Conservation (phyloP, 148 eudicot genomes). For the Limonium bicolor region DNA sequence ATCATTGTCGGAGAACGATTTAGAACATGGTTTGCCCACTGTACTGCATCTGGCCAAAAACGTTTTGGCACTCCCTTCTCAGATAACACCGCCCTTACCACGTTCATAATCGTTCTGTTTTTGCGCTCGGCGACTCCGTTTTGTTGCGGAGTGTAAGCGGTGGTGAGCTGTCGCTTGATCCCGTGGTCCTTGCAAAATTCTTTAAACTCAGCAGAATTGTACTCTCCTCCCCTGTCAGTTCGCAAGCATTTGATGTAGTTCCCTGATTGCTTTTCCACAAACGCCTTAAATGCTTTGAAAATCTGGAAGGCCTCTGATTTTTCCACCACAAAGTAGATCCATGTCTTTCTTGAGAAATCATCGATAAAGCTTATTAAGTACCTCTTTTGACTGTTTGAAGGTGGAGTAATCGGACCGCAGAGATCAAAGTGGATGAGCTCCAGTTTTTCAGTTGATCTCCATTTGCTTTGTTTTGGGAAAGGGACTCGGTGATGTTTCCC, state of each 20-base stretch:
- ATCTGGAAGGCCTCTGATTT: constrained; percentile 2
- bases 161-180: not conserved
- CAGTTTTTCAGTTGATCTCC: not conserved
- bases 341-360: constrained; percentile 5
- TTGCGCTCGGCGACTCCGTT: not conserved
- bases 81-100: not conserved
- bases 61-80: not conserved
- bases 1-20: not conserved
- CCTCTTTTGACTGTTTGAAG: not conserved
- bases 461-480: not conserved
- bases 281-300: constrained; percentile 7
- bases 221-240: constrained; percentile 6
- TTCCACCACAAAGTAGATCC: constrained; percentile 3
- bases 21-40: not conserved
- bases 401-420: constrained; percentile 8
- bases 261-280: constrained; percentile 7
- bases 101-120: not conserved
- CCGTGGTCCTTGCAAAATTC: not conserved
- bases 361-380: constrained; percentile 5
- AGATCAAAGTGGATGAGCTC: constrained; percentile 5
- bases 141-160: constrained; percentile 1
- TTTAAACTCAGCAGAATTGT: not conserved
- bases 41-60: constrained; percentile 5
- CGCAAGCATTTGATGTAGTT: not conserved
- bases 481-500: constrained; percentile 3